These are phyloP conservation scores for Leccinum subrobustum DNA, from an alignment of 1,284 basidiomycete species.

Conservation along the genomic window DNA sequence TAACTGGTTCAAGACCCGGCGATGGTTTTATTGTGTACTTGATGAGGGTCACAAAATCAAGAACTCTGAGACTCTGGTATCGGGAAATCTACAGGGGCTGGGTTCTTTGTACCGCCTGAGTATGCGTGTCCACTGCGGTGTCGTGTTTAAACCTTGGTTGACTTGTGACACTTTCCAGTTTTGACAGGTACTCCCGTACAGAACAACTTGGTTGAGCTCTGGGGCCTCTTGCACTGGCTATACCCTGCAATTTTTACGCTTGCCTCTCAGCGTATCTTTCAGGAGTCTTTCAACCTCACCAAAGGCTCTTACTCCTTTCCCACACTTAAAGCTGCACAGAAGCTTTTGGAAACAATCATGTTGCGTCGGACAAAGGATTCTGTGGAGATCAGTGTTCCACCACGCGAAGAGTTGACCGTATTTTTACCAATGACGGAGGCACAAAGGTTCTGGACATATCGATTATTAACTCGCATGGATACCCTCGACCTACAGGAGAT, in stretches of 20 bases:
- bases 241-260: conserved; percentile 52
- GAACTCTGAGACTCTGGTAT: conserved; percentile 47
- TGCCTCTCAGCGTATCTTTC: conserved; percentile 47
- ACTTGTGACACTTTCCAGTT: conserved; percentile 37
- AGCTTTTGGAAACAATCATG: conserved; percentile 53
- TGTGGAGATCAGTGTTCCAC: conserved; percentile 52
- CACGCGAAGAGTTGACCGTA: conserved; percentile 55
- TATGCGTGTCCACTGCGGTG: conserved; percentile 21
- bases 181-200: conserved; percentile 65
- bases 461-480: conserved; percentile 53
- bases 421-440: conserved; percentile 57
- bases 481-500: conserved; percentile 46
- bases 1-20: conserved; percentile 53
- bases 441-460: conserved; percentile 62
- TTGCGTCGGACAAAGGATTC: conserved; percentile 56
- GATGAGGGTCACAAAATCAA: conserved; percentile 67
- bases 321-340: conserved; percentile 48
- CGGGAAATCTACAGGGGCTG: conserved; percentile 45
- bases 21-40: conserved; percentile 57
- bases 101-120: conserved; percentile 52
- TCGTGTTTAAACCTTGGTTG: not conserved
- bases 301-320: conserved; percentile 49
- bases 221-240: conserved; percentile 55
- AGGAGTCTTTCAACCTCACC: conserved; percentile 50
- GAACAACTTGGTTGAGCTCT: conserved; percentile 61